A percentile compares a stretch with the other conserved stretches of the same genome.
Evolutionary conservation across 2,329 filamentous ascomycete genomes (phyloP).

Genomic region (Apiospora kogelbergensis): DNA sequence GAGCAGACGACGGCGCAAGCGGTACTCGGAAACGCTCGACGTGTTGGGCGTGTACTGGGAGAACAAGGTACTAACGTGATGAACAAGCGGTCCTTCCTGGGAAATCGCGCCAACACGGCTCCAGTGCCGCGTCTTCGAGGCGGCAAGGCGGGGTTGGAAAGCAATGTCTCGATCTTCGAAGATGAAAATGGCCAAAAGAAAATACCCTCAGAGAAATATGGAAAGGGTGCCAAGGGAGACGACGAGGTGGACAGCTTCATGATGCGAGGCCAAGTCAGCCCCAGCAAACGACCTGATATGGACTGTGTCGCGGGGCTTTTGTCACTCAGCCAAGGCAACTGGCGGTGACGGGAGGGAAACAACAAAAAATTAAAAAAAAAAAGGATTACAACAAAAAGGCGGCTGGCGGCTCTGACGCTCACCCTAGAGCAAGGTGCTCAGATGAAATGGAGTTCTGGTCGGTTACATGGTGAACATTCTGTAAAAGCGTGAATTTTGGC

Average conservation of each 20-base stretch:
- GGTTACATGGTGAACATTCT: neutral
- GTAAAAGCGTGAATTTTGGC: neutral
- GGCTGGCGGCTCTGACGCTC: neutral
- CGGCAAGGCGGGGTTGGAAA: constrained; percentile 24
- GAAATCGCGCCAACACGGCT: constrained; percentile 39
- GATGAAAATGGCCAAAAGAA: constrained; percentile 31
- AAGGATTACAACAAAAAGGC: neutral
- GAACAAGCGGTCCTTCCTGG: constrained; percentile 27
- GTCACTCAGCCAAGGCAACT: constrained; percentile 89
- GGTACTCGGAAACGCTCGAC: constrained; percentile 36
- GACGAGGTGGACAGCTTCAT: constrained; percentile 75
- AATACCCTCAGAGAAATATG: constrained; percentile 2
- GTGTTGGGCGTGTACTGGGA: constrained; percentile 40
- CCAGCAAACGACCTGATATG: constrained; percentile 76
- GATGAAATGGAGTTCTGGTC: neutral
- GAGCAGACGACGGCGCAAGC: neutral
- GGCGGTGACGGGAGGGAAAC: constrained; percentile 57
- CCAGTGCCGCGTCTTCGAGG: constrained; percentile 32
- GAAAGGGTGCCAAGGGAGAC: constrained; percentile 33
- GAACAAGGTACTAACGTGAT: constrained; percentile 38
- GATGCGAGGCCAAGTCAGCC: constrained; percentile 68
- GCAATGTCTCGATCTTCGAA: constrained; percentile 50
- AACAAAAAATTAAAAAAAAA: neutral
- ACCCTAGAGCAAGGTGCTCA: neutral
- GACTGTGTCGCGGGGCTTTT: constrained; percentile 88